Conservation (phyloP, 2,329 filamentous ascomycete genomes). For the Chaetothyriales sp. region DNA sequence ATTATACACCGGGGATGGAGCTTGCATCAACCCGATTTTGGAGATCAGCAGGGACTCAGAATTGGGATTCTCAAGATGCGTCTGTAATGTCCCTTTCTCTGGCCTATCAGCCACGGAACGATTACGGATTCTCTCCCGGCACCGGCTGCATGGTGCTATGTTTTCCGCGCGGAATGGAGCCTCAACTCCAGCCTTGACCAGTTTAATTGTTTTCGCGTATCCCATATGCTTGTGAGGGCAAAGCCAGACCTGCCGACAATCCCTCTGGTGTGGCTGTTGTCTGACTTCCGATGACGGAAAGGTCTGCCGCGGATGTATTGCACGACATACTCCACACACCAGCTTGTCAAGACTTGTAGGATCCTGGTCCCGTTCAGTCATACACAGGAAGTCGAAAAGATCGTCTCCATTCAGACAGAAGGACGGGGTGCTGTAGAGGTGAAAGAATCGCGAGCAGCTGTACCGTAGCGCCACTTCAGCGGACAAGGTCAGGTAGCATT, state of each 20-base stretch:
- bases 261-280: slow-evolving; percentile 8
- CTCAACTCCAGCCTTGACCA: slow-evolving; percentile 15
- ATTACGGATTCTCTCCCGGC: slow-evolving; percentile 15
- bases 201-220: slow-evolving; percentile 13
- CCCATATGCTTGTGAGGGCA: slow-evolving; percentile 15
- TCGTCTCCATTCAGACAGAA: slow-evolving; percentile 14
- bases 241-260: slow-evolving; percentile 17
- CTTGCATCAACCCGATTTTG: slow-evolving; percentile 16
- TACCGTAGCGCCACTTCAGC: slow-evolving; percentile 16
- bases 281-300: slow-evolving; percentile 14
- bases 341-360: slow-evolving; percentile 11
- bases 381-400: slow-evolving; percentile 16
- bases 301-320: slow-evolving; percentile 10
- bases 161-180: slow-evolving; percentile 15
- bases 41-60: slow-evolving; percentile 15
- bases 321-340: slow-evolving; percentile 15
- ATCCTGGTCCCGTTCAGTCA: slow-evolving; percentile 17
- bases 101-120: slow-evolving; percentile 15
- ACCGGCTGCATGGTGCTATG: slow-evolving; percentile 15
- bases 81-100: slow-evolving; percentile 14
- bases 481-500: slow-evolving; percentile 11
- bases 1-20: slow-evolving; percentile 13
- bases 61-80: slow-evolving; percentile 14
- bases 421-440: slow-evolving; percentile 13
- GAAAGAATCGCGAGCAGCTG: slow-evolving; percentile 15